Percentiles rank a stretch among this genome's conserved stretches.
Evolutionary conservation across 768 basidiomycete species (phyloP).

Genomic region (Fistulinella prunicolor): DNA sequence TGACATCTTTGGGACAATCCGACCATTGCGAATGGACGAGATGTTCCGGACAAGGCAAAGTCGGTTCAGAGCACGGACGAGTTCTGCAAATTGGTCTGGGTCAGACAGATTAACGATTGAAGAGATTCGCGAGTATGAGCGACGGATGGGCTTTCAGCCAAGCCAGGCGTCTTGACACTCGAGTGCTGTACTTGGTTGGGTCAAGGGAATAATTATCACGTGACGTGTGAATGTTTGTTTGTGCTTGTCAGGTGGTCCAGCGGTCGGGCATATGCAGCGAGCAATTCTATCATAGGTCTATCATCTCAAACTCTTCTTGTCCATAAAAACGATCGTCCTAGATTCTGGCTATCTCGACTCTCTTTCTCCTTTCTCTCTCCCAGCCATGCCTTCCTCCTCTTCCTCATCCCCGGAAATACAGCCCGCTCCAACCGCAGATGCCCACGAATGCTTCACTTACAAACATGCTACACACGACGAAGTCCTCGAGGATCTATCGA

Average conservation of each 20-base stretch:
- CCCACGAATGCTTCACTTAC: constrained; percentile 48
- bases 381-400: constrained; percentile 69
- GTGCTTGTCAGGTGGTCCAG: constrained; percentile 16
- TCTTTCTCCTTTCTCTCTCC: constrained; percentile 31
- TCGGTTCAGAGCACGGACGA: constrained; percentile 84
- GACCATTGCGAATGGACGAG: constrained; percentile 88
- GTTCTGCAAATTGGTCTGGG: constrained; percentile 96
- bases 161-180: constrained; percentile 15
- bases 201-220: constrained; percentile 7
- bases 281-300: constrained; percentile 23
- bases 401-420: constrained; percentile 76
- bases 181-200: not conserved
- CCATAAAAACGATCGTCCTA: constrained; percentile 32
- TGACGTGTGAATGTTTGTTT: constrained; percentile 23
- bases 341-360: constrained; percentile 28
- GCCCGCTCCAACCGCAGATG: constrained; percentile 41
- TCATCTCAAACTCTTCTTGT: constrained; percentile 29
- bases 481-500: constrained; percentile 88
- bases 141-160: constrained; percentile 80
- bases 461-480: constrained; percentile 78
- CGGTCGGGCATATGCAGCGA: constrained; percentile 16
- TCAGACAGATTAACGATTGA: constrained; percentile 79
- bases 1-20: constrained; percentile 88
- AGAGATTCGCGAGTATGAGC: constrained; percentile 85
- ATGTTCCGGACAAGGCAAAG: constrained; percentile 79